Percentiles rank a stretch among this genome's conserved stretches.
These are phyloP conservation scores for Panicum virgatum DNA, from an alignment of 202 grass and related monocot species.

Conservation along the genomic window DNA sequence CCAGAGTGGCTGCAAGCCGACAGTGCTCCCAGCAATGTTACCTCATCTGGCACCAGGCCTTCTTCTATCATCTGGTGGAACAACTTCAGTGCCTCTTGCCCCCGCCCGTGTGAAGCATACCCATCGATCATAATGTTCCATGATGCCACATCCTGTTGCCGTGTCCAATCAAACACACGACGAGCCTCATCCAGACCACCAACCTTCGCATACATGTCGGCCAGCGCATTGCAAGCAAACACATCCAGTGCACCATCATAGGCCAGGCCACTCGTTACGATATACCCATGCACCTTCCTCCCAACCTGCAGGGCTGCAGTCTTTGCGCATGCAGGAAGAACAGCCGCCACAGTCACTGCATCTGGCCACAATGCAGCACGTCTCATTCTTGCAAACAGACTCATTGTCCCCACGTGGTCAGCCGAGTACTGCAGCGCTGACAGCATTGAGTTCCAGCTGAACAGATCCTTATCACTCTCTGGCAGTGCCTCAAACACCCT, in stretches of 20 bases:
- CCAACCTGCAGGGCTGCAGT: constrained; percentile 51
- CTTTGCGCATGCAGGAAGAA: constrained; percentile 61
- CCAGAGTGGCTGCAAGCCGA: constrained; percentile 84
- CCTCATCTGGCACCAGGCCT: constrained; percentile 67
- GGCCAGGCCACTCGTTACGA: constrained; percentile 47
- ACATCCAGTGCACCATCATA: constrained; percentile 14
- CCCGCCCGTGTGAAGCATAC: constrained; percentile 70
- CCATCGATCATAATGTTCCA: constrained; percentile 93
- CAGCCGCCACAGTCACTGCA: constrained; percentile 50
- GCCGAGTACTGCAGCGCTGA: constrained; percentile 67
- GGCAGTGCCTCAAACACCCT: constrained; percentile 57
- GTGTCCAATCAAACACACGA: constrained; percentile 55
- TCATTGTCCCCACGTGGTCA: constrained; percentile 49
- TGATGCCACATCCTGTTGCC: constrained; percentile 53
- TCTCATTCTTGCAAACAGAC: constrained; percentile 53
- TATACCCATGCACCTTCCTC: constrained; percentile 59
- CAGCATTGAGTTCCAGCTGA: constrained; percentile 90
- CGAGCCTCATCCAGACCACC: constrained; percentile 55
- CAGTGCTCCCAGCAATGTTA: constrained; percentile 65
- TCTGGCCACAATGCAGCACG: constrained; percentile 33
- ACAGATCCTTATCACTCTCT: constrained; percentile 47
- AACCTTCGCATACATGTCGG: constrained; percentile 74
- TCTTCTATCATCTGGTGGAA: constrained; percentile 63
- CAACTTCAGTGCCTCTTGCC: constrained; percentile 55
- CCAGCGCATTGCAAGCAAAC: constrained; percentile 55